Percentiles rank a stretch among this genome's conserved stretches.
These are phyloP conservation scores for Cucumis sativus DNA, from an alignment of 306 rosid species.

Conservation along the genomic window DNA sequence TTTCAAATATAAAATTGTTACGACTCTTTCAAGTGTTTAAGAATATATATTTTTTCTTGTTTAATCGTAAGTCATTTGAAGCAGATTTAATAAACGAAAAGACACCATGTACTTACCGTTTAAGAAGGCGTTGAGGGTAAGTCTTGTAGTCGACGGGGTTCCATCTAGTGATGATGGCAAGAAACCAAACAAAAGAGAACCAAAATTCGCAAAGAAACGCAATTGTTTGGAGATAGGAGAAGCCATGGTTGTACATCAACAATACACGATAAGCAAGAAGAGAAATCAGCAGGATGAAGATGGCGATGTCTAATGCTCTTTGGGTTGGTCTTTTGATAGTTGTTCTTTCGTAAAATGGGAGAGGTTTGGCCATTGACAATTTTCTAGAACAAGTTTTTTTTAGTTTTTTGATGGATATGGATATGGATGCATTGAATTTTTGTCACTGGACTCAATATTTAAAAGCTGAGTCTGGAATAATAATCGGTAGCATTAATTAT, in stretches of 20 bases:
- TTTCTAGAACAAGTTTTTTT: too few species aligned
- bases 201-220: slow-evolving; percentile 55
- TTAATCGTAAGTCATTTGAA: too few species aligned
- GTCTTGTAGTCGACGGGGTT: slow-evolving; percentile 31
- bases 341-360: slow-evolving; percentile 24
- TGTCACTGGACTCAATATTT: too few species aligned
- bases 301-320: slow-evolving; percentile 16
- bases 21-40: too few species aligned
- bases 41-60: too few species aligned
- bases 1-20: too few species aligned
- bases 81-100: not conserved
- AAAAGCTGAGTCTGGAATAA: too few species aligned
- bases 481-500: too few species aligned
- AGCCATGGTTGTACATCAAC: slow-evolving; percentile 5
- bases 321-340: not conserved
- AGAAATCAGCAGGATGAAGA: slow-evolving; percentile 25
- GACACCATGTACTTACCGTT: slow-evolving; percentile 7
- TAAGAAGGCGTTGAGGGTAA: slow-evolving; percentile 27
- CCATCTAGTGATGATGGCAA: slow-evolving; percentile 31
- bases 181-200: slow-evolving; percentile 37
- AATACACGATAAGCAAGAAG: slow-evolving; percentile 33
- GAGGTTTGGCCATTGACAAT: not conserved
- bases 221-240: slow-evolving; percentile 18
- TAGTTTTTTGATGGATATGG: too few species aligned
- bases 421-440: too few species aligned